Evolutionary conservation across 805 yeast genomes (phyloP), one percentile per base, ranked within the genome.

Genomic region (Tetrapisispora fleetii): DNA sequence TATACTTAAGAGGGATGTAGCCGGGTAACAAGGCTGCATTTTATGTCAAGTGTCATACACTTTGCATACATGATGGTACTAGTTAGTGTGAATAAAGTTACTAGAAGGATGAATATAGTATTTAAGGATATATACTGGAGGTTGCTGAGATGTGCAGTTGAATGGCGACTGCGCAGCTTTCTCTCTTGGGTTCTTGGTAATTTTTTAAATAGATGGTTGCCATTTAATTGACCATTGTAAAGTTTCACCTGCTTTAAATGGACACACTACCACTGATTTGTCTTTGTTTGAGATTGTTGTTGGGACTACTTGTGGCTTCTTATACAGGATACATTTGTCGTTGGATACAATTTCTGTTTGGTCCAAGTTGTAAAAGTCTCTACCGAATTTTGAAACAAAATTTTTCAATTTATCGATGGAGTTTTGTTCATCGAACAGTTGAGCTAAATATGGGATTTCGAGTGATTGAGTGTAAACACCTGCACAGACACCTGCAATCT

Each of bases 391-490:
- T 28, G 84, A 76, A 17, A 87, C 96, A 65, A 93, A 93, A 32
- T 70, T 77, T 58, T 76, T 80, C 56, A 93, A 72, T 49, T 77
- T 77, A 40, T 82, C 82, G 40, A 93, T 68, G 52, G 80, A 77
- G 14, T 76, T 81, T 18, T 68, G 74, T 47, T 73, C 66, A 27
- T 85, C 95, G 59, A 95, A 93, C 1, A 85, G 78, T 64, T 90
- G 84, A 2, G 98, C 97, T 27, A 93, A 69, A 55, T 91, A 93
- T 9, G 89, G 73, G 18, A 93, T 67, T 1, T 85, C 95, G 57
- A 78, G 78, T 21, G 86, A 77, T 66, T 93, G 99, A 1, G 98
- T 86, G 68, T 78, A 93, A 9, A 93, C 96, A 60, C 99, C 99
- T n/a, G 99, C 99, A 59, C 97, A 88, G 17, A 91, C 97, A 21